Evolutionary conservation across 768 basidiomycete species (phyloP).

Genomic region (Hericium coralloides): DNA sequence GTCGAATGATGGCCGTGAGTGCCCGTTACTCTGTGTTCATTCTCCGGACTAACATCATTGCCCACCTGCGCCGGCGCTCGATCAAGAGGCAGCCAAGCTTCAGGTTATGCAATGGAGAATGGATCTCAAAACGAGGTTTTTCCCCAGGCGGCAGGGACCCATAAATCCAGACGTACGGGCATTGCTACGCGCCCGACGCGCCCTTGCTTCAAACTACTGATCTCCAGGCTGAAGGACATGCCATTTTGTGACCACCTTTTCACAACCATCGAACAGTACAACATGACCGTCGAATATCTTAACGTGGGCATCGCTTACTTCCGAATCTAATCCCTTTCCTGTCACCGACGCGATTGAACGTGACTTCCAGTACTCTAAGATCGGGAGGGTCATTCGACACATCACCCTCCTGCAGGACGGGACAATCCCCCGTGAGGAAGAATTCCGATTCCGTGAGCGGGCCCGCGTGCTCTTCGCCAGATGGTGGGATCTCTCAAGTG

Average conservation of each 20-base stretch:
- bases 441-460: constrained; percentile 65
- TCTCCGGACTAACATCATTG: not conserved
- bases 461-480: constrained; percentile 60
- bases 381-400: constrained; percentile 84
- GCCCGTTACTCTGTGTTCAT: not conserved
- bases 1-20: constrained; percentile 45
- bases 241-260: constrained; percentile 61
- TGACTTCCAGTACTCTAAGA: constrained; percentile 58
- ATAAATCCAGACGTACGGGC: constrained; percentile 50
- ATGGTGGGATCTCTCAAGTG: constrained; percentile 50
- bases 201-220: not conserved
- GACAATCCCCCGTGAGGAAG: constrained; percentile 53
- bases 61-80: constrained; percentile 36
- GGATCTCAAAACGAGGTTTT: constrained; percentile 80
- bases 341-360: not conserved
- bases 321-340: not conserved
- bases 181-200: not conserved
- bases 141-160: constrained; percentile 55
- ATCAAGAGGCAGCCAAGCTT: constrained; percentile 51
- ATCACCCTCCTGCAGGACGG: constrained; percentile 48
- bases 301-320: constrained; percentile 24
- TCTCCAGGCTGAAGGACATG: constrained; percentile 52
- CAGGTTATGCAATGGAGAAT: constrained; percentile 85
- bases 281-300: constrained; percentile 74
- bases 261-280: constrained; percentile 66